Base-by-base conservation (phyloP, 1,284 basidiomycete species). In the Cutaneotrichosporon cavernicola region DNA sequence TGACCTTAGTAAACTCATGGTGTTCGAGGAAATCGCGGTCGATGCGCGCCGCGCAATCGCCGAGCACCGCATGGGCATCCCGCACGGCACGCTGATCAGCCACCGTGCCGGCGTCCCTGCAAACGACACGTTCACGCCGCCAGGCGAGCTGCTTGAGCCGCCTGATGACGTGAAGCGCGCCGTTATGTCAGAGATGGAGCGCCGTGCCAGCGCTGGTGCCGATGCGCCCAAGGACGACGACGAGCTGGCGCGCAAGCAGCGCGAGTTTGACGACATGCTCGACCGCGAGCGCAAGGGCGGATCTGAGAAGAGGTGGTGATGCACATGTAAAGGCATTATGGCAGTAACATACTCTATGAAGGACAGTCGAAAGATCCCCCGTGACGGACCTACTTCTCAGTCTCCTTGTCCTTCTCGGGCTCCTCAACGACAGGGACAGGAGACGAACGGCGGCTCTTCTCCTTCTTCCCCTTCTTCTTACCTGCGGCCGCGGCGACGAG, bases 401-500 rank as follows among this genome's bases (percentile, higher is more conserved):
- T 11, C 18, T 18, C 26, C 16, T 10, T 14, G 38, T 43, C 36
- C 36, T 36, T 14, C 13, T 43, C 38, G 9, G 36, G 3, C 53
- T 56, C 36, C 32, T 56, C 53, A 32, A 36, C 31, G 38, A 38
- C n/a, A 2, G 31, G 21, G 10, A 38, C 22, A 2, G 55, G 14
- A 8, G 32, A 36, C 22, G 26, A 30, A 6, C 51, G 18, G 31
- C 31, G 51, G 49, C 57, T 60, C 18, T 76, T 70, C 66, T 75
- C 72, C 64, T 73, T 74, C 62, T 76, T 73, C 32, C 68, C 65
- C 68, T 78, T 75, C 70, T 81, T 81, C 76, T 81, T 81, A 62
- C 75, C 76, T 4, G 79, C 80, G 1, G 80, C 80, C 56, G 79
- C 75, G 69, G 80, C 76, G 2, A 81, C 80, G 21, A 81, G 68